These are phyloP conservation scores for Ampelomyces quisqualis DNA, from an alignment of 2,329 filamentous ascomycete genomes.

Conservation along the genomic window DNA sequence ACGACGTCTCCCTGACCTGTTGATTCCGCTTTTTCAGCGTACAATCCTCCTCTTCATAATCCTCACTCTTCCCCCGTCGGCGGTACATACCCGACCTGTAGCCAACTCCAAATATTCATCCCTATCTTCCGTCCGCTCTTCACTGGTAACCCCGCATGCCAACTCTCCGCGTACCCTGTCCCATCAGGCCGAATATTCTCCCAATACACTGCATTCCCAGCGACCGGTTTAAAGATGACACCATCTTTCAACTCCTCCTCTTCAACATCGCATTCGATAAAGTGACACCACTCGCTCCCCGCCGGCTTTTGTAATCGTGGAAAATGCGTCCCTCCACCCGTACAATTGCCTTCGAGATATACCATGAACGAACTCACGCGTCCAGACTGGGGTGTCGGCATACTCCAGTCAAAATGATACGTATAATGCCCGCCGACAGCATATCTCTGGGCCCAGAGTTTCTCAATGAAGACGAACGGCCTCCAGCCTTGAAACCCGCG, in stretches of 20 bases:
- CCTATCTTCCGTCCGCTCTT: conserved; percentile 59
- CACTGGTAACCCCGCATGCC: conserved; percentile 63
- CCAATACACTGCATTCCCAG: conserved; percentile 63
- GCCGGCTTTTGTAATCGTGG: conserved; percentile 52
- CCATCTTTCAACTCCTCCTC: conserved; percentile 40
- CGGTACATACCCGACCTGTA: conserved; percentile 45
- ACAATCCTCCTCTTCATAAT: background rate
- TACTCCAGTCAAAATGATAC: conserved; percentile 58
- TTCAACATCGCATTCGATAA: conserved; percentile 53
- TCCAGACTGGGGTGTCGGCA: conserved; percentile 39
- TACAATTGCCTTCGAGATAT: conserved; percentile 54
- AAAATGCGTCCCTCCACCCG: conserved; percentile 63
- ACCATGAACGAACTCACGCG: conserved; percentile 63
- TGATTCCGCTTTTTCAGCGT: no score
- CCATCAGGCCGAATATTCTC: conserved; percentile 60
- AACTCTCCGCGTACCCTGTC: conserved; percentile 58
- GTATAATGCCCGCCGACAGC: conserved; percentile 59
- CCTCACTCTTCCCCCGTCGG: conserved; percentile 4
- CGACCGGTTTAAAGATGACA: conserved; percentile 59
- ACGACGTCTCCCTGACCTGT: no score
- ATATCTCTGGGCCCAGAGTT: conserved; percentile 62
- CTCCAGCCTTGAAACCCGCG: conserved; percentile 62
- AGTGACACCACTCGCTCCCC: conserved; percentile 56
- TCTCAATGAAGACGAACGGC: conserved; percentile 59
- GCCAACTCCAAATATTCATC: conserved; percentile 67